Evolutionary conservation across 176 grass and related monocot species (phyloP).

Genomic region (Carex pumila): DNA sequence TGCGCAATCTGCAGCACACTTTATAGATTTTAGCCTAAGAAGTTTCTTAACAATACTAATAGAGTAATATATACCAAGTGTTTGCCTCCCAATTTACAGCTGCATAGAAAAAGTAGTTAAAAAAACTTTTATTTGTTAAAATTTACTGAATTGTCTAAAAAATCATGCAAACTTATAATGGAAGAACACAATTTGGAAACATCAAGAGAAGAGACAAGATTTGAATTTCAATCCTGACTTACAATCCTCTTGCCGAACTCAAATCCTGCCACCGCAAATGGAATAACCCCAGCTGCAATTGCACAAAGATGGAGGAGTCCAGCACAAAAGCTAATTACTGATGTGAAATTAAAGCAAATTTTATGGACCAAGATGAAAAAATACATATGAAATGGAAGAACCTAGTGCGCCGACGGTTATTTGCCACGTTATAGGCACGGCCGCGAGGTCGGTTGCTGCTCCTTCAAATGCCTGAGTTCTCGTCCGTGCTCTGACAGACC

Average conservation of each 20-base stretch:
- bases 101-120: no score
- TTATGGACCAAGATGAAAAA: background rate
- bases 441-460: conserved; percentile 30
- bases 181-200: background rate
- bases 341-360: background rate
- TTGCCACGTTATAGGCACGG: conserved; percentile 79
- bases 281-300: conserved; percentile 66
- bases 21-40: background rate
- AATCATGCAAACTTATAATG: background rate
- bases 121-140: background rate
- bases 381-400: background rate
- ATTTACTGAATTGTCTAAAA: background rate
- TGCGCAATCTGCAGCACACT: conserved; percentile 41
- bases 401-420: conserved; percentile 73
- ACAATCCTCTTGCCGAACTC: conserved; percentile 95
- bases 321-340: background rate
- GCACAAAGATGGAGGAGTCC: background rate
- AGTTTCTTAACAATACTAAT: no score
- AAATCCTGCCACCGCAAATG: conserved; percentile 70
- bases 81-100: no score
- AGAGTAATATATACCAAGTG: no score
- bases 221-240: conserved; percentile 13
- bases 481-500: background rate
- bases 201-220: background rate
- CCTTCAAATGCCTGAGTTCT: conserved; percentile 29